Evolutionary conservation across 192 early-diverging fungal genomes (phyloP).

Genomic region (Lobosporangium transversale): DNA sequence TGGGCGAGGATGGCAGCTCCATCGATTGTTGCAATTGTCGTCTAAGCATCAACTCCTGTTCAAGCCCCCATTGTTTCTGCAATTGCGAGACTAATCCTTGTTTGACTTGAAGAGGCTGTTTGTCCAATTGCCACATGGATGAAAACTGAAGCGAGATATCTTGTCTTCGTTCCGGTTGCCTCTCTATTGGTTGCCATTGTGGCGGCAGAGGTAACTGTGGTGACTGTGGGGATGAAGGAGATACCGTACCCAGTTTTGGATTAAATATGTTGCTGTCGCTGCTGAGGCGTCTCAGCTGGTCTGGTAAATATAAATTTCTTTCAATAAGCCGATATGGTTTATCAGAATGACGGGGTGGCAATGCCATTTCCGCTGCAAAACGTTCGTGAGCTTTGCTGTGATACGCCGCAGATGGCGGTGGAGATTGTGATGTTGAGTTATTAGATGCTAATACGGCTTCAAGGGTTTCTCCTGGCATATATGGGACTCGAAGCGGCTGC

Average conservation of each 20-base stretch:
- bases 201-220: neutral
- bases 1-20: neutral
- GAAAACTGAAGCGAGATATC: no score
- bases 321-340: neutral
- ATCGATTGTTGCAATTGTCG: neutral
- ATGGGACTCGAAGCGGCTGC: conserved; percentile 5
- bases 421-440: neutral
- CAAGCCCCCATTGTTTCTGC: neutral
- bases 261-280: neutral
- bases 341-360: neutral
- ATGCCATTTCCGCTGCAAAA: neutral
- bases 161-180: no score
- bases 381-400: neutral
- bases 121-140: no score
- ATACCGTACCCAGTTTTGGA: no score
- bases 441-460: neutral
- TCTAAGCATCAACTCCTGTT: neutral
- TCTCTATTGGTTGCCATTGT: neutral
- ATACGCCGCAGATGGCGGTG: neutral
- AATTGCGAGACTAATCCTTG: no score
- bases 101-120: no score
- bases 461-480: neutral
- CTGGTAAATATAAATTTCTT: neutral
- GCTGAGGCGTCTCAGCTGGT: no score
- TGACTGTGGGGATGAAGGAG: no score